These are phyloP conservation scores for Sedum album DNA, from an alignment of 164 flowering plant species.

Conservation along the genomic window DNA sequence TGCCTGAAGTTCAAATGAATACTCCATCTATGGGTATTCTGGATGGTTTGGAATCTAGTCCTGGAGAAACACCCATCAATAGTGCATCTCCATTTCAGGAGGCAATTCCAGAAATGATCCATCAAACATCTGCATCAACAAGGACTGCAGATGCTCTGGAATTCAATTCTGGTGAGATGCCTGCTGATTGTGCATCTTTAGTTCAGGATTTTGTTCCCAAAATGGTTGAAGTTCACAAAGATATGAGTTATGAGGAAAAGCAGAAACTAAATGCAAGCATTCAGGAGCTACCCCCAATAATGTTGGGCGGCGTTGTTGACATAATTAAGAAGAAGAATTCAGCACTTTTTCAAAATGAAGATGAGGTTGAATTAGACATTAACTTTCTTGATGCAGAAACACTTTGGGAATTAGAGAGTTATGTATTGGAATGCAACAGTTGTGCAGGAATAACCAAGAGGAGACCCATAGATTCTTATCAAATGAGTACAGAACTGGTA, in stretches of 20 bases:
- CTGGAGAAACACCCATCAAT: conserved; percentile 23
- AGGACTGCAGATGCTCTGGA: neutral
- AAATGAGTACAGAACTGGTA: conserved; percentile 26
- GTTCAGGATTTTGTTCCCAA: conserved; percentile 20
- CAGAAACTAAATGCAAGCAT: conserved; percentile 63
- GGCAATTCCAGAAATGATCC: neutral
- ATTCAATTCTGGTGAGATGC: neutral
- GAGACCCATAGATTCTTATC: conserved; percentile 41
- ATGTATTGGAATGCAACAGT: conserved; percentile 59
- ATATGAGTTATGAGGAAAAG: conserved; percentile 85
- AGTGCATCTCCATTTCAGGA: neutral
- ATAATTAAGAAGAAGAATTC: conserved; percentile 74
- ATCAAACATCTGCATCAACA: neutral
- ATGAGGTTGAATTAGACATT: conserved; percentile 88
- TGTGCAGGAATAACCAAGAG: conserved; percentile 52
- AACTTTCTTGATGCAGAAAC: conserved; percentile 79
- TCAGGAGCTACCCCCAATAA: conserved; percentile 63
- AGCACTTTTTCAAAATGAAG: conserved; percentile 57
- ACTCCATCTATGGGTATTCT: conserved; percentile 23
- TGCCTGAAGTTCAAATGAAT: conserved; percentile 12
- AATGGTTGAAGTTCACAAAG: conserved; percentile 62
- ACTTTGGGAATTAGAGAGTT: conserved; percentile 85
- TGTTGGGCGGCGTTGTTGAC: conserved; percentile 62
- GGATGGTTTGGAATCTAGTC: conserved; percentile 18
- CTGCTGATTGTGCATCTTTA: neutral